Conservation (phyloP, 495 filamentous ascomycete genomes). For the Aspergillus mulundensis region DNA sequence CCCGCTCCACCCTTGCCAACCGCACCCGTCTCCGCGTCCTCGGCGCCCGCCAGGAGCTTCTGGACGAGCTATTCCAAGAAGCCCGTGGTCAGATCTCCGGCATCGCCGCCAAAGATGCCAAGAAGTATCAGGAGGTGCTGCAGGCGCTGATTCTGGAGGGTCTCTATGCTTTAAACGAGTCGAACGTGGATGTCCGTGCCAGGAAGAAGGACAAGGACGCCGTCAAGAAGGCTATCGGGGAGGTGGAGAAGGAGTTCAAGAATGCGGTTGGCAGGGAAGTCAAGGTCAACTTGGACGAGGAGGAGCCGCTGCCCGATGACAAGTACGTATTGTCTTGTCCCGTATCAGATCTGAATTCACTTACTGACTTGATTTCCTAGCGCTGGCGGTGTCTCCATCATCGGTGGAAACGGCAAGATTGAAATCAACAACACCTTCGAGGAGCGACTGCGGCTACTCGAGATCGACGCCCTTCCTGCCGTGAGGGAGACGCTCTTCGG, state of each 20-base stretch:
- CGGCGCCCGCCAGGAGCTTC: constrained; percentile 76
- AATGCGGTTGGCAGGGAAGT: constrained; percentile 61
- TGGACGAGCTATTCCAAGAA: constrained; percentile 87
- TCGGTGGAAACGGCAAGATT: constrained; percentile 87
- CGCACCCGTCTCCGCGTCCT: constrained; percentile 88
- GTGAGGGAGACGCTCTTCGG: constrained; percentile 86
- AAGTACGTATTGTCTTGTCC: constrained; percentile 58
- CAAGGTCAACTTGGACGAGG: constrained; percentile 69
- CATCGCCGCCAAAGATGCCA: constrained; percentile 59
- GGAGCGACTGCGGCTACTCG: constrained; percentile 78
- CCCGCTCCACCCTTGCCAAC: constrained; percentile 88
- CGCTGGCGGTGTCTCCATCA: constrained; percentile 74
- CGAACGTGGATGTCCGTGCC: constrained; percentile 64
- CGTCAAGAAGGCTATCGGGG: constrained; percentile 68
- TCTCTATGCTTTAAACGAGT: constrained; percentile 79
- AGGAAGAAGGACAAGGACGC: constrained; percentile 74
- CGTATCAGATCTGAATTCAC: not conserved
- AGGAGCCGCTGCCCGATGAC: constrained; percentile 72
- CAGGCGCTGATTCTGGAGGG: constrained; percentile 85
- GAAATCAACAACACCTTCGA: constrained; percentile 98
- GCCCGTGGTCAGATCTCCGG: constrained; percentile 63
- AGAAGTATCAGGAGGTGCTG: constrained; percentile 67
- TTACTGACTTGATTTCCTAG: constrained; percentile 40
- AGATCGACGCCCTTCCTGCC: constrained; percentile 77
- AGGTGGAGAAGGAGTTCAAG: constrained; percentile 77